phyloP scores from a whole-genome alignment of 75 land plant genomes.

The Isoetes taiwanensis region DNA sequence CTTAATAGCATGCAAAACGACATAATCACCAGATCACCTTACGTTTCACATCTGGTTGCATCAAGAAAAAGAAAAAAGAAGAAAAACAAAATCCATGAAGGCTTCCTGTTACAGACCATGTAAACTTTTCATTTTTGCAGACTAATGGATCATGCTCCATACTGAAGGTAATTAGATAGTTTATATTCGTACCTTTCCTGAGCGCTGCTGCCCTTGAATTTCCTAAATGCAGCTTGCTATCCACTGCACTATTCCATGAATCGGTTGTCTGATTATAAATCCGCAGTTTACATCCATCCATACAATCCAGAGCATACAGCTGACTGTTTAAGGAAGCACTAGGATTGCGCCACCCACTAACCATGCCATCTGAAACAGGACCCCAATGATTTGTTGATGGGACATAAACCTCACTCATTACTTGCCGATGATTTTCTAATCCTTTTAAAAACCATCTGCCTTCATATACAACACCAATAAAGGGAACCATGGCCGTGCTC shows the following conservation, averaged over 20 bases:
- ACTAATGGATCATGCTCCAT: too few relatives aligned
- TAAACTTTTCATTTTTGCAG: too few relatives aligned
- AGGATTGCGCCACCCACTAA: constrained; percentile 58
- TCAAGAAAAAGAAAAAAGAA: too few relatives aligned
- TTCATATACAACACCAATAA: constrained; percentile 52
- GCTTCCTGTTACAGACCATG: too few relatives aligned
- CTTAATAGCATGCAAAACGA: too few relatives aligned
- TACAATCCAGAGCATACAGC: constrained; percentile 56
- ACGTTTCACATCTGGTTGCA: too few relatives aligned
- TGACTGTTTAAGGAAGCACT: constrained; percentile 38
- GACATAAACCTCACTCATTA: constrained; percentile 65
- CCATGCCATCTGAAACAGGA: constrained; percentile 47
- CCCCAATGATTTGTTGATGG: constrained; percentile 61
- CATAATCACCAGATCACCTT: too few relatives aligned
- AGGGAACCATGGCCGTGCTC: constrained; percentile 68
- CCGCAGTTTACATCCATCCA: constrained; percentile 56
- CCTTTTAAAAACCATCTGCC: constrained; percentile 65
- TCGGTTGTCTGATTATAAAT: constrained; percentile 60
- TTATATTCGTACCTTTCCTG: too few relatives aligned
- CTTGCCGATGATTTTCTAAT: constrained; percentile 47
- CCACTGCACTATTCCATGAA: constrained; percentile 91
- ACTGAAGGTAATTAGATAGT: too few relatives aligned
- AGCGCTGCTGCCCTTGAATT: constrained; percentile 59
- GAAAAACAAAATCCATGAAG: too few relatives aligned
- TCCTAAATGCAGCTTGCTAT: constrained; percentile 53